phyloP scores from a whole-genome alignment of 2,329 filamentous ascomycete species.

The Nectriaceae sp. region DNA sequence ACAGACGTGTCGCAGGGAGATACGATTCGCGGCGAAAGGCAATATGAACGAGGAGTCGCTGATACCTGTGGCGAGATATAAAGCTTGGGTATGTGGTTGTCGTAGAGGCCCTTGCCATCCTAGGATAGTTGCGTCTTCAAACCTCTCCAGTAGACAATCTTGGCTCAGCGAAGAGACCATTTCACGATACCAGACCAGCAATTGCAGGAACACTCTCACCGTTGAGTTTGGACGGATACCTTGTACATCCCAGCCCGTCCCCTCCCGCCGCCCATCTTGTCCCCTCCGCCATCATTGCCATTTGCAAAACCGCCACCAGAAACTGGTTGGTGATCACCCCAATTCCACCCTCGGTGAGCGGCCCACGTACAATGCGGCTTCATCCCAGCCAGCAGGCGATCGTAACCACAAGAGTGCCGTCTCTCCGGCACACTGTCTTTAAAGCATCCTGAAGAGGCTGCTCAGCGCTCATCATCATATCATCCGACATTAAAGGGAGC shows the following conservation, averaged over 20 bases:
- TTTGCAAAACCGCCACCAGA: constrained; percentile 2
- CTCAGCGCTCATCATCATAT: constrained; percentile 11
- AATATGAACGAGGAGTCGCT: constrained; percentile 20
- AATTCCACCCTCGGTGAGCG: constrained; percentile 4
- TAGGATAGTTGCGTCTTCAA: no score
- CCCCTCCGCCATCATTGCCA: neutral
- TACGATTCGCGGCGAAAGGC: constrained; percentile 17
- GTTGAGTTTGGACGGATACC: no score
- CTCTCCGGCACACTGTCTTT: constrained; percentile 1
- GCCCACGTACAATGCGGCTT: constrained; percentile 14
- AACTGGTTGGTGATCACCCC: constrained; percentile 18
- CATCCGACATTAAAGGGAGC: constrained; percentile 17
- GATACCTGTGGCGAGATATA: constrained; percentile 29
- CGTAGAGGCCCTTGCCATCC: no score
- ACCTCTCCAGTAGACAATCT: no score
- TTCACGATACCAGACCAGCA: no score
- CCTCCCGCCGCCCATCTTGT: neutral
- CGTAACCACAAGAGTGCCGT: constrained; percentile 23
- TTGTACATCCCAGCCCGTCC: no score
- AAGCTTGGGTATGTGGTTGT: no score
- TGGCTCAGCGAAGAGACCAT: no score
- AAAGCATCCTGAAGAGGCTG: constrained; percentile 1
- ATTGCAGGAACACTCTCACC: no score
- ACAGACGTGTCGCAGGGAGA: constrained; percentile 28
- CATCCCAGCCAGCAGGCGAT: constrained; percentile 23